A percentile compares a stretch with the other conserved stretches of the same genome.
Evolutionary conservation across 2,329 filamentous ascomycete genomes (phyloP).

Genomic region (Sphaceloma murrayae): DNA sequence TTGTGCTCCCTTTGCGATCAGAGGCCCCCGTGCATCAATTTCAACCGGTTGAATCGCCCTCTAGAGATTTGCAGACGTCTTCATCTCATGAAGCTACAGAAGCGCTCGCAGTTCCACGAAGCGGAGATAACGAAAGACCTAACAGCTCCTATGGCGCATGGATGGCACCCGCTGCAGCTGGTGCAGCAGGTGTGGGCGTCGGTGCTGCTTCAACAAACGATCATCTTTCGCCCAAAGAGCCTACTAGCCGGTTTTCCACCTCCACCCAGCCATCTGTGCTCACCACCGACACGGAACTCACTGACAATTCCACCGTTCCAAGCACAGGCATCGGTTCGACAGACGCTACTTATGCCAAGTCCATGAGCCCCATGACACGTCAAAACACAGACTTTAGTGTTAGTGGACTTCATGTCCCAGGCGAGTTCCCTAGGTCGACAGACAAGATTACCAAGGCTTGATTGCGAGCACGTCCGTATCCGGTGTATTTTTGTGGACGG

Average conservation of each 20-base stretch:
- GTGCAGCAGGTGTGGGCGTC: slow-evolving; percentile 34
- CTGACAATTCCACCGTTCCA: slow-evolving; percentile 3
- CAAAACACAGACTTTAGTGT: slow-evolving; percentile 43
- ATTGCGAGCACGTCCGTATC: too few relatives aligned
- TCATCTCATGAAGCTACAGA: not conserved
- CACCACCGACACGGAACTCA: slow-evolving; percentile 11
- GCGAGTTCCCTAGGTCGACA: slow-evolving; percentile 40
- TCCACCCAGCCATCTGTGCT: slow-evolving; percentile 11
- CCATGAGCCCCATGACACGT: not conserved
- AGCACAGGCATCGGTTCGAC: not conserved
- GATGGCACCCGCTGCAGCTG: slow-evolving; percentile 42
- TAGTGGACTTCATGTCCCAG: slow-evolving; percentile 59
- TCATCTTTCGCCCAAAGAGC: slow-evolving; percentile 8
- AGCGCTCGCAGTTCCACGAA: not conserved
- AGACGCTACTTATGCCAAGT: not conserved
- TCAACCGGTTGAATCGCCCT: slow-evolving; percentile 18
- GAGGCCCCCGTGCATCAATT: slow-evolving; percentile 18
- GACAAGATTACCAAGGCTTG: slow-evolving; percentile 8
- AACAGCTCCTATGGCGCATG: slow-evolving; percentile 41
- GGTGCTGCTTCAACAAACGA: slow-evolving; percentile 23
- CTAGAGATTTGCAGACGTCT: too few relatives aligned
- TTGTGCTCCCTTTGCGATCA: slow-evolving; percentile 17
- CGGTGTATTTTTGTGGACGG: not conserved
- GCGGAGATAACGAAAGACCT: slow-evolving; percentile 20
- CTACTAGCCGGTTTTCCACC: slow-evolving; percentile 10